Conservation (phyloP, 805 yeast genomes). For the Candida broadrunensis region DNA sequence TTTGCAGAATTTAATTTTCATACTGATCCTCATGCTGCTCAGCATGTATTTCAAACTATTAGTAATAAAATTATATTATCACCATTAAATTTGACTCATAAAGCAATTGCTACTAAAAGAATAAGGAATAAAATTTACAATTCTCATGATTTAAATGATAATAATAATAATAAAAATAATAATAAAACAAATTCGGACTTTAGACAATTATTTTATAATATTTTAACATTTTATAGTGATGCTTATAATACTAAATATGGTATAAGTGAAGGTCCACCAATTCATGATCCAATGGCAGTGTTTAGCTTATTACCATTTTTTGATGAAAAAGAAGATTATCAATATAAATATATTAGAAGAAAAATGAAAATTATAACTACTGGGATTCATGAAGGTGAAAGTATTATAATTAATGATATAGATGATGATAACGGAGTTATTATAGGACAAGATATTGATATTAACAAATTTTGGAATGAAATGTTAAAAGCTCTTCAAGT, state of each 20-base stretch:
- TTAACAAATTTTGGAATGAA: slow-evolving; percentile 7
- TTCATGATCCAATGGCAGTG: slow-evolving; percentile 79
- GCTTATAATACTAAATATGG: slow-evolving; percentile 12
- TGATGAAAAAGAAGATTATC: slow-evolving; percentile 17
- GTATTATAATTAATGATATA: slow-evolving; percentile 5
- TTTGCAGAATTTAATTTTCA: slow-evolving; percentile 74
- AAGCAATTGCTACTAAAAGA: slow-evolving; percentile 45
- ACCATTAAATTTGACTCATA: slow-evolving; percentile 71
- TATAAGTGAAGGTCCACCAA: slow-evolving; percentile 58
- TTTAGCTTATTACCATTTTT: slow-evolving; percentile 52
- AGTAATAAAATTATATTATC: slow-evolving; percentile 51
- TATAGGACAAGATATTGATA: slow-evolving; percentile 8
- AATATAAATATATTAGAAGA: slow-evolving; percentile 19
- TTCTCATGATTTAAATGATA: slow-evolving; percentile 19
- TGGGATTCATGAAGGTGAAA: slow-evolving; percentile 33
- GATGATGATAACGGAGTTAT: slow-evolving; percentile 5
- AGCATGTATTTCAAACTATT: slow-evolving; percentile 39
- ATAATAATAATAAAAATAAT: too few relatives aligned
- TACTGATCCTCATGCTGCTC: slow-evolving; percentile 76
- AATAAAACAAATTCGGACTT: slow-evolving; percentile 34
- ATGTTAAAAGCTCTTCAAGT: slow-evolving; percentile 4
- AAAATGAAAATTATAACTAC: slow-evolving; percentile 19
- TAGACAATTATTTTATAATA: slow-evolving; percentile 30
- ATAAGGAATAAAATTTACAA: slow-evolving; percentile 24
- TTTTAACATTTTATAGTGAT: slow-evolving; percentile 18